These are phyloP conservation scores for Codiaeum variegatum DNA, from an alignment of 441 rosid species.

Conservation along the genomic window DNA sequence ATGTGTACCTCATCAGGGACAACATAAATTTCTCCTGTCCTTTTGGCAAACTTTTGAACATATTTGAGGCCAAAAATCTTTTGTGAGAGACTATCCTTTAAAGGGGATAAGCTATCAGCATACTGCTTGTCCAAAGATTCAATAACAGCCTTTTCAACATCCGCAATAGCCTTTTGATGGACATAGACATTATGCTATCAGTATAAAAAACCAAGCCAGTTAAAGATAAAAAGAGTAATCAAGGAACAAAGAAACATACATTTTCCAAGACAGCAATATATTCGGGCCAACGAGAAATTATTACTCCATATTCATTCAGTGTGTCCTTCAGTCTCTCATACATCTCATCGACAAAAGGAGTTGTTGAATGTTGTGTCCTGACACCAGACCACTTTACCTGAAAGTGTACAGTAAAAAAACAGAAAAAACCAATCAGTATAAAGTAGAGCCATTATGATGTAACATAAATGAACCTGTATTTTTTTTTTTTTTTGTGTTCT, in stretches of 20 bases:
- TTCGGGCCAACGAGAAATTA: conserved; percentile 86
- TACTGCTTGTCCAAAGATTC: conserved; percentile 82
- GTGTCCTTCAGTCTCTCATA: conserved; percentile 57
- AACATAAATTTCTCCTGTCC: conserved; percentile 54
- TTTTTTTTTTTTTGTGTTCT: background rate
- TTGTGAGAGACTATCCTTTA: conserved; percentile 58
- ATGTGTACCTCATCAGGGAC: conserved; percentile 80
- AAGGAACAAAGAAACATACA: conserved; percentile 37
- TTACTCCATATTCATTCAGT: conserved; percentile 68
- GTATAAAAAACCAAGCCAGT: background rate
- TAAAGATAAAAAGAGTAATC: background rate
- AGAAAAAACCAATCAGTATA: background rate
- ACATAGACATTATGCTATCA: conserved; percentile 7
- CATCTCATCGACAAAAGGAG: conserved; percentile 89
- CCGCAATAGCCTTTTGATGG: conserved; percentile 64
- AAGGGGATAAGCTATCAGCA: conserved; percentile 69
- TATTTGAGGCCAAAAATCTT: conserved; percentile 80
- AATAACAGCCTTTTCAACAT: conserved; percentile 72
- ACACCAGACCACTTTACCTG: conserved; percentile 71
- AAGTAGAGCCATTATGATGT: background rate
- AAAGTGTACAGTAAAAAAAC: conserved; percentile 22
- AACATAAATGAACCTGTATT: too few relatives aligned
- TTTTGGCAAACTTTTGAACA: conserved; percentile 78
- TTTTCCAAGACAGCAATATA: conserved; percentile 64
- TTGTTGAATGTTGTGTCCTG: conserved; percentile 58